Evolutionary conservation across 116 monocot species (phyloP).

Genomic region (Iris pallida): DNA sequence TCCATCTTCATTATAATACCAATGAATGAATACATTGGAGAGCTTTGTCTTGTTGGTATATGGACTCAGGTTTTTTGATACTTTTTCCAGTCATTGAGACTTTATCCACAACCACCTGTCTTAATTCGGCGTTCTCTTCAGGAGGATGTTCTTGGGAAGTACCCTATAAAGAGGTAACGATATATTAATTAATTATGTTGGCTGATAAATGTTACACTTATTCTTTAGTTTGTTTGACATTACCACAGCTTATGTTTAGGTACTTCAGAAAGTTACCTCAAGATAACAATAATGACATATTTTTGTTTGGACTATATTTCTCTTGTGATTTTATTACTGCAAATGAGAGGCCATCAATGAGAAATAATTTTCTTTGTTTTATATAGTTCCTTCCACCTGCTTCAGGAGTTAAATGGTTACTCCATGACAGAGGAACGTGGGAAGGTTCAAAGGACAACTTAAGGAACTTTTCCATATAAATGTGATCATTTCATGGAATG

Average conservation of each 20-base stretch:
- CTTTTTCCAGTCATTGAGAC: constrained; percentile 75
- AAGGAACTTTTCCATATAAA: background rate
- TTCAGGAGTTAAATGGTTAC: background rate
- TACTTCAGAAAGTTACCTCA: too few relatives aligned
- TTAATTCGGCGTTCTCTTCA: constrained; percentile 85
- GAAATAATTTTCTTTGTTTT: background rate
- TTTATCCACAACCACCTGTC: constrained; percentile 95
- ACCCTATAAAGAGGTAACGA: constrained; percentile 61
- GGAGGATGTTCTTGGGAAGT: constrained; percentile 80
- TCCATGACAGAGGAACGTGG: background rate
- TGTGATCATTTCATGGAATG: background rate
- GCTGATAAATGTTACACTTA: background rate
- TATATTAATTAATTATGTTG: background rate
- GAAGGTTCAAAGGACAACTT: background rate
- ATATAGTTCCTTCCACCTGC: background rate
- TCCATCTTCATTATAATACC: background rate
- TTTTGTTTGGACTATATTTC: too few relatives aligned
- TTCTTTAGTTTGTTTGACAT: too few relatives aligned
- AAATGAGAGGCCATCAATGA: background rate
- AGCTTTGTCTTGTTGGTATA: background rate
- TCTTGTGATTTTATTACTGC: background rate
- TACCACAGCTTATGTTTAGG: too few relatives aligned
- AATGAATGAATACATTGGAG: background rate
- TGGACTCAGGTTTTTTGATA: background rate
- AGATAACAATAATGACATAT: too few relatives aligned